Base-by-base conservation (phyloP, 768 basidiomycete species). In the Pisolithus tinctorius region DNA sequence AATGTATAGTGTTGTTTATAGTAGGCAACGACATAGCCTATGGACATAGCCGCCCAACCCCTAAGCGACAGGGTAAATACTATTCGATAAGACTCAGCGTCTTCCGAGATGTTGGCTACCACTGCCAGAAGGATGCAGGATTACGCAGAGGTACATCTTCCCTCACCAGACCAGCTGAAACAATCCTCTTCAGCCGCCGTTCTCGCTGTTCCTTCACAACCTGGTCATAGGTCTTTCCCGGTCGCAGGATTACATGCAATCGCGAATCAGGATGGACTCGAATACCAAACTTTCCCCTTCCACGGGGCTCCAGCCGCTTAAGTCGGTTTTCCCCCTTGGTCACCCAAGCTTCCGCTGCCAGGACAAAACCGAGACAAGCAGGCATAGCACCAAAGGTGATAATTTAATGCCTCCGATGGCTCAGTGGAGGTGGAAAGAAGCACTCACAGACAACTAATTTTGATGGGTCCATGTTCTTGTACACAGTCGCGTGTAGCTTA, bases 281-380 rank as follows among this genome's bases (percentile, higher is more conserved):
- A 52, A 92, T 75, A 48, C 95, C 95, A 50, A 67, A 74, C 58
- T 85, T 84, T 31, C 87, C 88, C 56, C 94, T 81, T 48, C 91
- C 95, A 66, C 83, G 85, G 52, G 87, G 81, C 58, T 96, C 92
- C 17, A 92, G 58, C 48, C 84, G 80, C 54, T 80, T 83, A 37
- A 79, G 71, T 23, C 72, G 69, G 37, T 76, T 80, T 6, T 74
- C 74, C 6, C 87, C 93, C 66, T 98, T 97, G 44, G 81, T 86
- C 14, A 96, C 93, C 95, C 93, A 99, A 20, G 93, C 81, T 68
- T 96, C 86, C 42, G 91, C 93, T 96, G 58, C 37, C 42, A 48
- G 20, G 53, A 17, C 26, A 42, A 47, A 13, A 48, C 40, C 17
- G 11, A 52, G 47, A 56, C 8, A 57, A 53, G 37, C 47, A 41